A percentile compares a stretch with the other conserved stretches of the same genome.
These are phyloP conservation scores for Nemophila menziesii DNA, from an alignment of 257 asterid genomes.

Conservation along the genomic window DNA sequence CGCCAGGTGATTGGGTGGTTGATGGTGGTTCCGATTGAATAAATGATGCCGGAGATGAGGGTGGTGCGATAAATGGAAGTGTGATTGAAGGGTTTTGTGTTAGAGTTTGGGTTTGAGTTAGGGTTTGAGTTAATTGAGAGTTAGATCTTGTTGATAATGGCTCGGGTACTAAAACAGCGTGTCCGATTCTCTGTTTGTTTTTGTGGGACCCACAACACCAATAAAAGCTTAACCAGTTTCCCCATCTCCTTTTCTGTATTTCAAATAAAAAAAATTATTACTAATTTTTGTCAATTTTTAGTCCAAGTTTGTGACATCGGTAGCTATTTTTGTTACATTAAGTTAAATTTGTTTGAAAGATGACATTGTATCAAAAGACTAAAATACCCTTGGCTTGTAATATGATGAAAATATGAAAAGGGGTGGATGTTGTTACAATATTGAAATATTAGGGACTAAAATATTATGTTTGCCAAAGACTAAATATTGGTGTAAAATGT, in stretches of 20 bases:
- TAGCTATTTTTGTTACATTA: no score
- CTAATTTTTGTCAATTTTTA: neutral
- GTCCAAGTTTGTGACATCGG: no score
- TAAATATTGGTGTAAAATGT: no score
- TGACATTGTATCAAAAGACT: no score
- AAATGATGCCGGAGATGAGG: constrained; percentile 94
- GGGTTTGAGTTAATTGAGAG: constrained; percentile 26
- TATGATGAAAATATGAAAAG: no score
- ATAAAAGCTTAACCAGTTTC: constrained; percentile 62
- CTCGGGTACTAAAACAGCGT: constrained; percentile 65
- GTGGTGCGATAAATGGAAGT: constrained; percentile 82
- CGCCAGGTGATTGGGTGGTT: constrained; percentile 63
- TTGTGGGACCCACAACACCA: constrained; percentile 75
- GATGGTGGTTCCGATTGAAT: constrained; percentile 82
- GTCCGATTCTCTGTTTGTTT: constrained; percentile 55
- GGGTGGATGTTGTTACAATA: no score
- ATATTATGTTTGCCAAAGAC: no score
- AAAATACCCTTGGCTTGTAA: no score
- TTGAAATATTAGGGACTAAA: no score
- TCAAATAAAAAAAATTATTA: neutral
- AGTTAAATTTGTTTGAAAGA: no score
- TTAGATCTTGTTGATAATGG: constrained; percentile 27
- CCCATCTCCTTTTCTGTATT: constrained; percentile 78
- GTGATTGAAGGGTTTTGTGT: constrained; percentile 39
- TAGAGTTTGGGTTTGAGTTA: constrained; percentile 37